Percentiles rank a stretch among this genome's conserved stretches.
These are phyloP conservation scores for Lepraria neglecta DNA, from an alignment of 495 filamentous ascomycete species.

Conservation along the genomic window DNA sequence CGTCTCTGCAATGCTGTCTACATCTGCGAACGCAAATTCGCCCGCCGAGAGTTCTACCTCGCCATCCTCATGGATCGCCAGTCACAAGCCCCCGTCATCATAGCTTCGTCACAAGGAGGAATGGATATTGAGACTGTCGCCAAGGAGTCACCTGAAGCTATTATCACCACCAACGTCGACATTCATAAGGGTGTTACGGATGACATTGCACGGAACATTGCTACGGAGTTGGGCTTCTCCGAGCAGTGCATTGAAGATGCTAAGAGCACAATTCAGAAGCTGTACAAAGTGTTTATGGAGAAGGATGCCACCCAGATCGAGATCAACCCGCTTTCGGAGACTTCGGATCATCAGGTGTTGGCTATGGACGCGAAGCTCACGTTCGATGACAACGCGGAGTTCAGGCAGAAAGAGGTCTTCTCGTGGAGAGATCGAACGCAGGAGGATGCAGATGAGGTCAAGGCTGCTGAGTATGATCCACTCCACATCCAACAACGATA, in stretches of 20 bases:
- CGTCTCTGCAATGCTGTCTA: constrained; percentile 93
- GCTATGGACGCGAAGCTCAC: constrained; percentile 98
- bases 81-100: constrained; percentile 87
- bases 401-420: constrained; percentile 95
- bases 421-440: constrained; percentile 86
- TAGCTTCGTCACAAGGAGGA: constrained; percentile 94
- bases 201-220: constrained; percentile 85
- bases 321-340: constrained; percentile 97
- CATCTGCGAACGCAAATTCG: constrained; percentile 99
- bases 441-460: constrained; percentile 96
- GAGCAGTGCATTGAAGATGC: constrained; percentile 94
- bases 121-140: constrained; percentile 99
- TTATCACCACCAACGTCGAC: constrained; percentile 85
- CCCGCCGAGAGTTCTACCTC: constrained; percentile 97
- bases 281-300: constrained; percentile 97
- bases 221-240: constrained; percentile 88
- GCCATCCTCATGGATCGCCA: constrained; percentile 95
- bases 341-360: constrained; percentile 91
- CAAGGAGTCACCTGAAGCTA: constrained; percentile 94
- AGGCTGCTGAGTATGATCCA: constrained; percentile 61
- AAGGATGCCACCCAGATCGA: constrained; percentile 98
- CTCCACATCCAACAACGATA: not conserved
- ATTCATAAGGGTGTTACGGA: constrained; percentile 94
- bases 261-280: constrained; percentile 92
- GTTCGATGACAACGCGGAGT: constrained; percentile 98